These are phyloP conservation scores for Phytophthora pseudosyringae DNA, from an alignment of 352 stramenopile genomes.

Conservation along the genomic window DNA sequence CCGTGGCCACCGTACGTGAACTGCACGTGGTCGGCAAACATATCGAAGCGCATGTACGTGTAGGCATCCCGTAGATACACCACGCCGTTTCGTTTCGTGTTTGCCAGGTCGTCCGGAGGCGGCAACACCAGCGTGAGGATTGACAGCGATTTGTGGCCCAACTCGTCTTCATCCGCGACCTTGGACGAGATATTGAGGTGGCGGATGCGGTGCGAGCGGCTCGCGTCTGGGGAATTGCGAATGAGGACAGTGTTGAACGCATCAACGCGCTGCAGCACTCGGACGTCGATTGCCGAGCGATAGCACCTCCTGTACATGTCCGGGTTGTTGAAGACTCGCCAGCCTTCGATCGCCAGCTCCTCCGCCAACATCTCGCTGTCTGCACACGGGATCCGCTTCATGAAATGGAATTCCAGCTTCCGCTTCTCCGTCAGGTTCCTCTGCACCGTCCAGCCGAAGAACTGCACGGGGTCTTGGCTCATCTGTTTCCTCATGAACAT, in stretches of 20 bases:
- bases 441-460: conserved; percentile 54
- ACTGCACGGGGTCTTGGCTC: conserved; percentile 27
- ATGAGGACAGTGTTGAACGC: conserved; percentile 45
- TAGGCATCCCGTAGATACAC: conserved; percentile 46
- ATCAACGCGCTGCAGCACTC: conserved; percentile 49
- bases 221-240: conserved; percentile 46
- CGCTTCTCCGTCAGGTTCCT: conserved; percentile 31
- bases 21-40: conserved; percentile 43
- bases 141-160: conserved; percentile 33
- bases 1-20: conserved; percentile 49
- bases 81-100: conserved; percentile 40
- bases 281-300: conserved; percentile 41
- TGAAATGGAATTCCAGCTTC: conserved; percentile 54
- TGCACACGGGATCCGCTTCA: conserved; percentile 33
- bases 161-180: conserved; percentile 36
- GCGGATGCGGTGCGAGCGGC: conserved; percentile 40
- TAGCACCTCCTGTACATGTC: conserved; percentile 47
- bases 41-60: conserved; percentile 56
- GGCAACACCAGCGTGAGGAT: conserved; percentile 43
- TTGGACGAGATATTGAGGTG: conserved; percentile 50
- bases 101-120: conserved; percentile 32
- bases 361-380: conserved; percentile 31
- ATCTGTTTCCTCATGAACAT: conserved; percentile 28
- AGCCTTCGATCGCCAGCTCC: conserved; percentile 35
- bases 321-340: conserved; percentile 45